Percentiles rank a stretch among this genome's conserved stretches.
Conservation (phyloP, 2,329 filamentous ascomycete genomes). For the Reticulascus tulasneorum region DNA sequence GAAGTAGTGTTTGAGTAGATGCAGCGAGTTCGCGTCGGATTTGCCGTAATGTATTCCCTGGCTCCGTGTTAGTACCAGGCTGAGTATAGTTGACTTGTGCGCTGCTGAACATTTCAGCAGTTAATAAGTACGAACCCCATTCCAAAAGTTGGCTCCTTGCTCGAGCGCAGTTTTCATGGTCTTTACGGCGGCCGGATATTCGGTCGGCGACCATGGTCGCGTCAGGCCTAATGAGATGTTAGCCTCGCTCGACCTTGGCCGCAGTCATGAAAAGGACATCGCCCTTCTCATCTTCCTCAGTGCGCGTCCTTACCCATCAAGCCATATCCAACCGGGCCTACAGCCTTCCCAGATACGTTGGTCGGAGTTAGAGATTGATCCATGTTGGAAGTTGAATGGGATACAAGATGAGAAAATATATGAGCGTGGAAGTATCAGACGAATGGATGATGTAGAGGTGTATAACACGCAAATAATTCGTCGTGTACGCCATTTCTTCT, state of each 20-base stretch:
- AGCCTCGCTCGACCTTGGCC: too few relatives aligned
- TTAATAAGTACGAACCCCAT: slow-evolving; percentile 8
- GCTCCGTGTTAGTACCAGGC: background rate
- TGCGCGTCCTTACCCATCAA: background rate
- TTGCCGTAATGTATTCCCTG: slow-evolving; percentile 40
- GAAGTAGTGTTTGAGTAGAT: slow-evolving; percentile 52
- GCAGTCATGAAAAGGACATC: too few relatives aligned
- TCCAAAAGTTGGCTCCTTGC: slow-evolving; percentile 13
- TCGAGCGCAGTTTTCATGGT: slow-evolving; percentile 14
- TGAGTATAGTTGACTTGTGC: background rate
- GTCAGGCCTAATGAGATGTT: background rate
- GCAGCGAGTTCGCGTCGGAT: slow-evolving; percentile 44
- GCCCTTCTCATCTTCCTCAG: background rate
- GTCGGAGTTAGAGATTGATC: background rate
- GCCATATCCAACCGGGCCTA: background rate
- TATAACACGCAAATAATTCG: too few relatives aligned
- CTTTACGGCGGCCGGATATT: slow-evolving; percentile 1
- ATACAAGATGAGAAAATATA: too few relatives aligned
- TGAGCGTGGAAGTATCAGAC: too few relatives aligned
- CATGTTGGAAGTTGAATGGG: too few relatives aligned
- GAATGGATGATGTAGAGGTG: too few relatives aligned
- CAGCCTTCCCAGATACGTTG: background rate
- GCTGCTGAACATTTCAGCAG: too few relatives aligned
- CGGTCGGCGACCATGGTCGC: background rate
- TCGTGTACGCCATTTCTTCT: too few relatives aligned